These are phyloP conservation scores for Puccinia hordei DNA, from an alignment of 1,284 basidiomycete genomes.

Conservation along the genomic window DNA sequence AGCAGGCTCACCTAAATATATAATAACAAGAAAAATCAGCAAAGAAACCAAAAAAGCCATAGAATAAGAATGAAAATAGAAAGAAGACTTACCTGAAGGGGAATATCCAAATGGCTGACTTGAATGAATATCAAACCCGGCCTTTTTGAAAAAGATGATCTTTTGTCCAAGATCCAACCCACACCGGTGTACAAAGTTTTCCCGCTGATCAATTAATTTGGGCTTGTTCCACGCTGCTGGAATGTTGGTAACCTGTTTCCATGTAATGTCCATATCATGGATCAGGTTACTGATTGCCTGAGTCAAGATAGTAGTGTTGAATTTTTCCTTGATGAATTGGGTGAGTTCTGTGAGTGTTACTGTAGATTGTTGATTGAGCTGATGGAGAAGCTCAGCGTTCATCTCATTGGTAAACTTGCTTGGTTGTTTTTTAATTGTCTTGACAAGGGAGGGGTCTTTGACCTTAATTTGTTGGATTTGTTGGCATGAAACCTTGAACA, in stretches of 20 bases:
- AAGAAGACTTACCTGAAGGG: background rate
- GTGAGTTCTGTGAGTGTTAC: background rate
- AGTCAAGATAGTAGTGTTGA: background rate
- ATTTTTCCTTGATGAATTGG: background rate
- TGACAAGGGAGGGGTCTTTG: background rate
- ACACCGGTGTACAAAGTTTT: slow-evolving; percentile 13
- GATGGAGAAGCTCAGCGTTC: background rate
- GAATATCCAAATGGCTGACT: slow-evolving; percentile 14
- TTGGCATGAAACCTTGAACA: background rate
- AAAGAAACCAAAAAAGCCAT: slow-evolving; percentile 23
- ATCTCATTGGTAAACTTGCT: slow-evolving; percentile 10
- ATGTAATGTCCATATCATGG: background rate
- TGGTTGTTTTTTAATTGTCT: background rate
- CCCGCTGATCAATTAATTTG: background rate
- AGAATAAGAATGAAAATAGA: too few relatives aligned
- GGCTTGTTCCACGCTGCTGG: slow-evolving; percentile 6
- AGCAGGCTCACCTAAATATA: background rate
- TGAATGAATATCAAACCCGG: too few relatives aligned
- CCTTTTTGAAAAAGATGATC: background rate
- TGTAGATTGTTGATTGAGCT: slow-evolving; percentile 2
- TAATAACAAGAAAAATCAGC: background rate
- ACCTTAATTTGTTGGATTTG: background rate
- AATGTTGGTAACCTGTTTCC: slow-evolving; percentile 15
- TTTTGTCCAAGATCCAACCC: slow-evolving; percentile 7
- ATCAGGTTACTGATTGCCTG: slow-evolving; percentile 25